A percentile compares a stretch with the other conserved stretches of the same genome.
Conservation (phyloP, 2,329 filamentous ascomycete genomes). For the Colletotrichum viniferum region DNA sequence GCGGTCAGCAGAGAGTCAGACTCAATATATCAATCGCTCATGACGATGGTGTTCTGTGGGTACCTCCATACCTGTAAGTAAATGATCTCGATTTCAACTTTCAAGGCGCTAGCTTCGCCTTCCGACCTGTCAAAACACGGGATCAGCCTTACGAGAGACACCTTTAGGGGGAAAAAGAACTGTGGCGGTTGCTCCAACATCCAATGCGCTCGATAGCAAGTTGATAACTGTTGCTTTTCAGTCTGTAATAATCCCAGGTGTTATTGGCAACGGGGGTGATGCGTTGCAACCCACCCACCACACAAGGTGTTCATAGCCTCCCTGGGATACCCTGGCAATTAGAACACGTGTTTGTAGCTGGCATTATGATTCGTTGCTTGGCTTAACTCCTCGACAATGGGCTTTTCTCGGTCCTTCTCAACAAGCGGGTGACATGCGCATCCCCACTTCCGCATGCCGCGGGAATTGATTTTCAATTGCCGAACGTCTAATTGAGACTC, state of each 20-base stretch:
- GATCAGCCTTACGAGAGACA: neutral
- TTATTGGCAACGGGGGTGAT: neutral
- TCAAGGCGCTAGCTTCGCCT: fast-evolving
- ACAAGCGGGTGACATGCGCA: neutral
- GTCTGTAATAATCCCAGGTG: neutral
- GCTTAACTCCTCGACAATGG: neutral
- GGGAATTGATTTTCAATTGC: neutral
- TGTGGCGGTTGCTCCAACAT: neutral
- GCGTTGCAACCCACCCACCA: neutral
- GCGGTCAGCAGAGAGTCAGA: neutral
- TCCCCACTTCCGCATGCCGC: neutral
- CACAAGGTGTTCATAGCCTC: neutral
- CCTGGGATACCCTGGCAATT: neutral
- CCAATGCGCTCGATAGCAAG: neutral
- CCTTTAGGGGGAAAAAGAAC: fast-evolving
- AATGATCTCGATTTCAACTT: neutral
- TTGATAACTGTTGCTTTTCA: neutral
- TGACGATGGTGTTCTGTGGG: neutral
- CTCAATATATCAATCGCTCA: neutral
- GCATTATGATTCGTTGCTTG: neutral
- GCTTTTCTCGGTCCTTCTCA: neutral
- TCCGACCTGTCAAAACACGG: neutral
- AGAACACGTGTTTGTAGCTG: neutral
- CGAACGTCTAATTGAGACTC: neutral
- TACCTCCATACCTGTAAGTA: neutral